A percentile compares a stretch with the other conserved stretches of the same genome.
Evolutionary conservation across 805 yeast genomes (phyloP).

Genomic region (Ogataea zsoltii): DNA sequence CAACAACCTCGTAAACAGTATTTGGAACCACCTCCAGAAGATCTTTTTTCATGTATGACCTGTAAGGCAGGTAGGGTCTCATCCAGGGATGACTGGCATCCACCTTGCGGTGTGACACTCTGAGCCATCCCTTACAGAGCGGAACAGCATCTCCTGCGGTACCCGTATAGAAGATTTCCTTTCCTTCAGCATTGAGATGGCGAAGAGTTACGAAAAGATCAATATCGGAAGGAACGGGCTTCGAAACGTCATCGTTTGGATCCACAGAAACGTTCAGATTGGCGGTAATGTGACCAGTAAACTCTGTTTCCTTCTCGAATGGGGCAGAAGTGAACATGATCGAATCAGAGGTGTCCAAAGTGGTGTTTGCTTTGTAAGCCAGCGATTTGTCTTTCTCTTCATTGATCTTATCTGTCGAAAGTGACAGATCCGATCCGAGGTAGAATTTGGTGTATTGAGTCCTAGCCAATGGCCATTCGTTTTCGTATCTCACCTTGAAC

Average conservation of each 20-base stretch:
- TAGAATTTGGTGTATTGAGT: constrained; percentile 8
- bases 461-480: constrained; percentile 11
- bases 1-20: constrained; percentile 10
- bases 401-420: neutral
- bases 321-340: constrained; percentile 4
- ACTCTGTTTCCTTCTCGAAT: constrained; percentile 6
- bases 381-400: neutral
- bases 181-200: constrained; percentile 5
- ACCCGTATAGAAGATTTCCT: constrained; percentile 11
- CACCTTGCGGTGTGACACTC: constrained; percentile 11
- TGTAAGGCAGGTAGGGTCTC: constrained; percentile 8
- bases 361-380: constrained; percentile 8
- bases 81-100: constrained; percentile 6
- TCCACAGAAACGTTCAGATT: constrained; percentile 12
- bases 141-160: constrained; percentile 16
- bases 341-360: constrained; percentile 7
- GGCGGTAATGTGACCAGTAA: constrained; percentile 13
- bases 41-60: constrained; percentile 10
- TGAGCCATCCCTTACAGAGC: constrained; percentile 9
- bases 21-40: constrained; percentile 6
- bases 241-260: neutral
- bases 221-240: constrained; percentile 13
- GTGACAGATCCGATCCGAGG: neutral
- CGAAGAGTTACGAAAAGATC: constrained; percentile 13
- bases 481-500: constrained; percentile 11